Percentiles rank a stretch among this genome's conserved stretches.
phyloP scores from a whole-genome alignment of 345 rosid genomes.

The Acer saccharum region DNA sequence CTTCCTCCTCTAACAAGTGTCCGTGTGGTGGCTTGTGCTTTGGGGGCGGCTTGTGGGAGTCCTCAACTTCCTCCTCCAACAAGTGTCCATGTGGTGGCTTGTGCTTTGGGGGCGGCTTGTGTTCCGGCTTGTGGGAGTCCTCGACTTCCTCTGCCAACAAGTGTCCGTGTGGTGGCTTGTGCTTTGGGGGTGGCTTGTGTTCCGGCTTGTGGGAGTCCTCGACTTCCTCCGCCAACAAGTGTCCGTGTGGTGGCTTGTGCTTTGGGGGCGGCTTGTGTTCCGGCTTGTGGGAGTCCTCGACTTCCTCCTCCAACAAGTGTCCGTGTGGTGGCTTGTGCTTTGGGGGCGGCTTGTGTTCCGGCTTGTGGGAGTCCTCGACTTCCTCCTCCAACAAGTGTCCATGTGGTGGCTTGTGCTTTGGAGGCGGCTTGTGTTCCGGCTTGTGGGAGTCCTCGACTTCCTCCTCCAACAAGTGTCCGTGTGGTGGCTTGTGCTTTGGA shows the following conservation, averaged over 20 bases:
- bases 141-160: no score
- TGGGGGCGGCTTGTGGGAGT: conserved; percentile 3
- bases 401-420: conserved; percentile 16
- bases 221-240: conserved; percentile 18
- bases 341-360: conserved; percentile 3
- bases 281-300: conserved; percentile 10
- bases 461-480: conserved; percentile 22
- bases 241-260: conserved; percentile 23
- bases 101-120: conserved; percentile 20
- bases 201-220: conserved; percentile 16
- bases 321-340: background rate
- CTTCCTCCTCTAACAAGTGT: no score
- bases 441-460: conserved; percentile 19
- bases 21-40: background rate
- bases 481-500: background rate
- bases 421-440: background rate
- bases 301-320: conserved; percentile 19
- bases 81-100: conserved; percentile 24
- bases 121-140: no score
- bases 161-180: background rate
- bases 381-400: conserved; percentile 20
- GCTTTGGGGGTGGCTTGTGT: background rate
- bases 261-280: conserved; percentile 15
- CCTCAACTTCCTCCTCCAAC: conserved; percentile 22
- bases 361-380: conserved; percentile 22